Evolutionary conservation across 352 stramenopile species (phyloP).

Genomic region (Pythium angustatum): DNA sequence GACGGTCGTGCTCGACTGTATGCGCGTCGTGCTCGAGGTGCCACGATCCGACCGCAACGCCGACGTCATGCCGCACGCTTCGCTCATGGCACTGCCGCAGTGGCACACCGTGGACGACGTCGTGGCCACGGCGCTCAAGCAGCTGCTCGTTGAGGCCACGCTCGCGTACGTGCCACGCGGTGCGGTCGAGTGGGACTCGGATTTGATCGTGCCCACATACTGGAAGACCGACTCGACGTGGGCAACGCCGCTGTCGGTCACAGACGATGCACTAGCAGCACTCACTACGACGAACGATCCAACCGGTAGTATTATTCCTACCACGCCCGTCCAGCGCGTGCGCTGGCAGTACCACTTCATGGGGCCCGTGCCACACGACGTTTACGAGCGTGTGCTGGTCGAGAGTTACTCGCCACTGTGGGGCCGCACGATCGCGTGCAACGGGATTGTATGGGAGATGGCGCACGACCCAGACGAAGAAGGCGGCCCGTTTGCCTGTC

Average conservation of each 20-base stretch:
- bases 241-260: not conserved
- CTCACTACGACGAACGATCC: not conserved
- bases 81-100: not conserved
- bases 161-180: constrained; percentile 11
- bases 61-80: not conserved
- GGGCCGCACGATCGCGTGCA: not conserved
- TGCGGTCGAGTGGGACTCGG: constrained; percentile 16
- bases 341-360: constrained; percentile 30
- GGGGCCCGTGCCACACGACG: constrained; percentile 13
- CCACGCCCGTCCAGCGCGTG: not conserved
- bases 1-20: constrained; percentile 2
- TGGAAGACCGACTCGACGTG: not conserved
- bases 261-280: not conserved
- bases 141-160: constrained; percentile 12
- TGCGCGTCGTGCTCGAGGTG: not conserved
- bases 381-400: constrained; percentile 25
- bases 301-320: not conserved
- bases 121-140: constrained; percentile 20
- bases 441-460: not conserved
- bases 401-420: constrained; percentile 13
- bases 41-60: not conserved
- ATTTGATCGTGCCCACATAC: constrained; percentile 7
- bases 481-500: not conserved
- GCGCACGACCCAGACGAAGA: not conserved
- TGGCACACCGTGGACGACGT: not conserved